Percentiles rank a stretch among this genome's conserved stretches.
These are phyloP conservation scores for Sporothrix sp. DNA, from an alignment of 2,329 filamentous ascomycete species.

Conservation along the genomic window DNA sequence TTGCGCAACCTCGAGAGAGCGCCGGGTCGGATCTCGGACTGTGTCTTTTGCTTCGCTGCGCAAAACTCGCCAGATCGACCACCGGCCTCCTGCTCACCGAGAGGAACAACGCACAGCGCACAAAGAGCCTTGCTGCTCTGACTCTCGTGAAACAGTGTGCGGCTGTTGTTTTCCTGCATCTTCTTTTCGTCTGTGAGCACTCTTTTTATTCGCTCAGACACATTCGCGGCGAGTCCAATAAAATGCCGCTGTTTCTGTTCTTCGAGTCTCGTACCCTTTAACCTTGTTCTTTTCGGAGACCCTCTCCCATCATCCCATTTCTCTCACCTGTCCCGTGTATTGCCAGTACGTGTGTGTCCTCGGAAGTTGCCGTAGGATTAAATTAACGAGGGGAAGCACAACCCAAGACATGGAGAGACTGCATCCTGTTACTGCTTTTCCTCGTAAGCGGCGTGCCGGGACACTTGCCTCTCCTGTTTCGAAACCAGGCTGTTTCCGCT, in stretches of 20 bases:
- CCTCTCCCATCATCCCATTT: not conserved
- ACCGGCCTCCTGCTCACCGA: not conserved
- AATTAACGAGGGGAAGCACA: not conserved
- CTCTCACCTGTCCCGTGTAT: not conserved
- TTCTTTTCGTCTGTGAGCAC: not conserved
- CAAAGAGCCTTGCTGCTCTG: too few species aligned
- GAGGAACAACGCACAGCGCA: too few species aligned
- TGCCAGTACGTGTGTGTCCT: too few species aligned
- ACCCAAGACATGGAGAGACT: too few species aligned
- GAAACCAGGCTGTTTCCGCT: not conserved
- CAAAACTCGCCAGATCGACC: not conserved
- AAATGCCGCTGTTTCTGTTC: not conserved
- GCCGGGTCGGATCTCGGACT: not conserved
- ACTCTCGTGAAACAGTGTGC: conserved; percentile 3
- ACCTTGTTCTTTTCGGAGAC: not conserved
- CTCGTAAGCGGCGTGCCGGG: not conserved
- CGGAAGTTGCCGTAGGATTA: too few species aligned
- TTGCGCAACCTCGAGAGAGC: not conserved
- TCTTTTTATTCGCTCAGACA: not conserved
- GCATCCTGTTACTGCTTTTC: not conserved
- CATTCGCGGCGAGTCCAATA: too few species aligned
- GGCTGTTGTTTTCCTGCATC: not conserved
- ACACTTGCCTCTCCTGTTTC: conserved; percentile 1
- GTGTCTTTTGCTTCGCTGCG: not conserved
- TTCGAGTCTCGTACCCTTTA: not conserved